Base-by-base conservation (phyloP, 768 basidiomycete genomes). In the Leccinum ochraceum region DNA sequence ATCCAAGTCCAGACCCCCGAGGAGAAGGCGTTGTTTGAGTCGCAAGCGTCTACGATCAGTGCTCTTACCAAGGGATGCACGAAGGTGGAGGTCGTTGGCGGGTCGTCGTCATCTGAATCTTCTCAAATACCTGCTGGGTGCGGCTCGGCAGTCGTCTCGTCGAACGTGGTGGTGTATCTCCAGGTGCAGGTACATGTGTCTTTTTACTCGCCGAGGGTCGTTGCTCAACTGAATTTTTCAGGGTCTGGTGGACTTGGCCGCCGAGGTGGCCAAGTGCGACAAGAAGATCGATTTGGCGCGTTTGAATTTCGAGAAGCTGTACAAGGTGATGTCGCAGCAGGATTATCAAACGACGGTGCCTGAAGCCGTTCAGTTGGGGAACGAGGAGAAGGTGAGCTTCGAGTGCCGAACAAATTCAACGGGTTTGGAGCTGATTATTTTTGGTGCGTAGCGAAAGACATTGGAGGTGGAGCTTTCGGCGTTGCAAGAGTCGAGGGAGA, bases 11-110 rank as follows among this genome's bases (percentile, higher is more conserved):
- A 89, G 70, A 80, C 80, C 16, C 80, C 85, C 17, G 75, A 80
- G 20, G 88, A 92, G 62, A 86, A 83, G 2, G 67, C 75, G 6
- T 78, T 97, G 3, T 86, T 98, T 67, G 78, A 85, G 65, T 81
- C 85, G 0, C 94, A 98, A 70, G 67, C 81, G 3, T 73, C 86
- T 1, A 94, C 94, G 10, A 88, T 98, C 63, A 77, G 84, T 8
- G 82, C 90, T 16, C 80, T 99, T 36, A 92, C 88, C 60, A 99
- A 98, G 76, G 94, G 94, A 13, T 89, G 91, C 77, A 91, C 90
- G 71, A 85, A 81, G 54, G 85, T 86, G 26, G 81, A 83, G 60
- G 83, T 97, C 59, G 81, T 95, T 13, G 80, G 83, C 20, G 78
- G 83, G 16, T 67, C 83, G 8, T 5, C 42, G 42, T n/a, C 42